phyloP scores from a whole-genome alignment of 176 grass and related monocot species.

The Panicum miliaceum region DNA sequence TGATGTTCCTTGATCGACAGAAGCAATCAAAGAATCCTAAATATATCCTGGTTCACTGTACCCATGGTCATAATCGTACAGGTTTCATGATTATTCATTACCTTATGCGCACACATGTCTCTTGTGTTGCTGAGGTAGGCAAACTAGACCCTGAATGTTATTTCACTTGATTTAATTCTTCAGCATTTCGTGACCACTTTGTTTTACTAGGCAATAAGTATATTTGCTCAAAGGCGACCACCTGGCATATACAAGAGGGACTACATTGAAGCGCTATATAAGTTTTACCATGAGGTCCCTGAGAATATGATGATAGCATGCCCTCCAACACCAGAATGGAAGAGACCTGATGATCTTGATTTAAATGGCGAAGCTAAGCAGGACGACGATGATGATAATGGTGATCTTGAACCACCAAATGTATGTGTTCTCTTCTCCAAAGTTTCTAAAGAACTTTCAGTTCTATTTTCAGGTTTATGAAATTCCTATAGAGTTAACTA shows the following conservation, averaged over 20 bases:
- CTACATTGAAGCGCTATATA: conserved; percentile 87
- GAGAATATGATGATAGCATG: conserved; percentile 70
- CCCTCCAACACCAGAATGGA: conserved; percentile 94
- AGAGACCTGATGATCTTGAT: conserved; percentile 86
- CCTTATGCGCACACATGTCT: conserved; percentile 78
- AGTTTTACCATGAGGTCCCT: conserved; percentile 95
- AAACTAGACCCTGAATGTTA: conserved; percentile 27
- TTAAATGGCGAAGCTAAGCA: conserved; percentile 96
- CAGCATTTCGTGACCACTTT: conserved; percentile 24
- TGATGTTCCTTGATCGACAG: conserved; percentile 80
- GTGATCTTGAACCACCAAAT: conserved; percentile 53
- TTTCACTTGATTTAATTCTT: conserved; percentile 19
- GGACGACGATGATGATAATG: conserved; percentile 79
- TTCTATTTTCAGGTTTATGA: not conserved
- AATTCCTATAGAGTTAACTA: not conserved
- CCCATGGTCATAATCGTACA: conserved; percentile 99
- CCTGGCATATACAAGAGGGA: conserved; percentile 99
- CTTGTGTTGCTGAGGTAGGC: conserved; percentile 73
- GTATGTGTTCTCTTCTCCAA: conserved; percentile 48
- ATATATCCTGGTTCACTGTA: conserved; percentile 97
- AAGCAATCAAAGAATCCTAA: conserved; percentile 75
- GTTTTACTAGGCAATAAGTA: conserved; percentile 54
- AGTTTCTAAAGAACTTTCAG: not conserved
- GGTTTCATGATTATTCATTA: conserved; percentile 99
- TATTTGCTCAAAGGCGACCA: conserved; percentile 80